phyloP scores from a whole-genome alignment of 2,329 filamentous ascomycete species.

The Helminthosporium solani region DNA sequence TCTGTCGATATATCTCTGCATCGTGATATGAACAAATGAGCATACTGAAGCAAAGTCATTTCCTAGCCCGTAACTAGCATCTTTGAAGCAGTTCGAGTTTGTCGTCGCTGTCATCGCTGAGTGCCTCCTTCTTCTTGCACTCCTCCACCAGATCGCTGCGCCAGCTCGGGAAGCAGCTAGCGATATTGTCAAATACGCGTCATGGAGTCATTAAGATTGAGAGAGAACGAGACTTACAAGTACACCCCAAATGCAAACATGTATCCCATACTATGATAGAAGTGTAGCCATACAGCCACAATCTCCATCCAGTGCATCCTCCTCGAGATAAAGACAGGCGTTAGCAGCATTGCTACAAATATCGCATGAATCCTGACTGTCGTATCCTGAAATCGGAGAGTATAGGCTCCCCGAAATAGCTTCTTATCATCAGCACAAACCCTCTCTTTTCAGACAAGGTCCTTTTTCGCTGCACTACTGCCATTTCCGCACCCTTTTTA shows the following conservation, averaged over 20 bases:
- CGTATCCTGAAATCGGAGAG: not conserved
- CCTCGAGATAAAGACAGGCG: not conserved
- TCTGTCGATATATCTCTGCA: no score
- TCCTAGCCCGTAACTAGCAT: no score
- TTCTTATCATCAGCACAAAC: not conserved
- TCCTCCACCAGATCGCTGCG: not conserved
- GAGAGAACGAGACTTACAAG: not conserved
- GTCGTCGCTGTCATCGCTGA: not conserved
- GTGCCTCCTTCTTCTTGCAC: not conserved
- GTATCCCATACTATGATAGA: slow-evolving; percentile 2
- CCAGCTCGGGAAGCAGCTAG: not conserved
- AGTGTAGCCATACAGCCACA: slow-evolving; percentile 1
- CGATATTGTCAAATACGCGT: not conserved
- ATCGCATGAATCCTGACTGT: not conserved
- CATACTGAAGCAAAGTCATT: no score
- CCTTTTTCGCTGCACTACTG: not conserved
- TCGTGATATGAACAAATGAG: no score
- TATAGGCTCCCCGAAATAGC: not conserved
- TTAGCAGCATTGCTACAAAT: not conserved
- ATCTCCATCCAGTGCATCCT: not conserved
- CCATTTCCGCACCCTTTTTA: no score
- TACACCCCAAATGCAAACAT: not conserved
- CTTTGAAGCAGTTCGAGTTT: not conserved
- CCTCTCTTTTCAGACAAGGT: not conserved
- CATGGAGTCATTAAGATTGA: not conserved